phyloP scores from a whole-genome alignment of 495 filamentous ascomycete species.

The Penicillium ochrochloron region DNA sequence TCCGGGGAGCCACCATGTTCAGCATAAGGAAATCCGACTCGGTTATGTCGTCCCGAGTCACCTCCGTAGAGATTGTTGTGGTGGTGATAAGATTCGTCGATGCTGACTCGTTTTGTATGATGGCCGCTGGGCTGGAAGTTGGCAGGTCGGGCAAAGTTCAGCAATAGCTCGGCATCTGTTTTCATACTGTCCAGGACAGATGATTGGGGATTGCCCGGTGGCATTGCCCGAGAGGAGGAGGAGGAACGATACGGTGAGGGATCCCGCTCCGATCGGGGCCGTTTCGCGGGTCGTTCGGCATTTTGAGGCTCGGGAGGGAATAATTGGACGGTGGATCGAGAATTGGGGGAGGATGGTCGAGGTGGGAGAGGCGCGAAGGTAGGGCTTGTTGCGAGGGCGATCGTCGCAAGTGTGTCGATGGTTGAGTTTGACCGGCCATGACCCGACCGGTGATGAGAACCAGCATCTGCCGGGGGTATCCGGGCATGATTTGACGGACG shows the following conservation, averaged over 20 bases:
- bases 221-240: conserved; percentile 35
- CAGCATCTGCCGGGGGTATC: conserved; percentile 24
- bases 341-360: conserved; percentile 39
- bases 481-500: conserved; percentile 28
- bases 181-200: conserved; percentile 50
- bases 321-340: conserved; percentile 35
- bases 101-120: conserved; percentile 43
- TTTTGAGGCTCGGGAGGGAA: conserved; percentile 38
- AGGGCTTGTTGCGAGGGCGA: conserved; percentile 56
- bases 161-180: conserved; percentile 58
- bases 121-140: conserved; percentile 39
- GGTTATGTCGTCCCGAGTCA: conserved; percentile 32
- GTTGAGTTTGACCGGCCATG: conserved; percentile 54
- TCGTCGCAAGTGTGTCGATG: conserved; percentile 60
- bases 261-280: conserved; percentile 61
- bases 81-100: conserved; percentile 40
- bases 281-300: conserved; percentile 61
- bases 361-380: conserved; percentile 46
- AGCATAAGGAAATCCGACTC: conserved; percentile 28
- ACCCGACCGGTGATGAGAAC: conserved; percentile 43
- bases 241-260: conserved; percentile 47
- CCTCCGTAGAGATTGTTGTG: conserved; percentile 26
- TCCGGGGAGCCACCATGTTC: conserved; percentile 17
- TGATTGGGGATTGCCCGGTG: conserved; percentile 50
- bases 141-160: conserved; percentile 50